Evolutionary conservation across 352 stramenopile genomes (phyloP).

Genomic region (Phytophthora sp.): DNA sequence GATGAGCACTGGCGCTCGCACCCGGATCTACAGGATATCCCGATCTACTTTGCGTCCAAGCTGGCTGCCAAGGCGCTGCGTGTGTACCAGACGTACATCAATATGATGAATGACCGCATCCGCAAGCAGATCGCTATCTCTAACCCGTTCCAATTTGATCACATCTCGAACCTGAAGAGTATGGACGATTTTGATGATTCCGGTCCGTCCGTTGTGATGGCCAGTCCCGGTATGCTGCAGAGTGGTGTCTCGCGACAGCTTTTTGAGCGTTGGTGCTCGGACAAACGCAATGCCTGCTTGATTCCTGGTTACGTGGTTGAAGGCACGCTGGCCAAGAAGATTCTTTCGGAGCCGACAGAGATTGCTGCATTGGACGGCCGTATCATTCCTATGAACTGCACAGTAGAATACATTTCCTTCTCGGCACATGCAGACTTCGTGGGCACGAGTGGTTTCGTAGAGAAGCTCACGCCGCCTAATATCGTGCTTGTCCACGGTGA

Average conservation of each 20-base stretch:
- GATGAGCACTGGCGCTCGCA: conserved; percentile 99
- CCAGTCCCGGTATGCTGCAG: conserved; percentile 98
- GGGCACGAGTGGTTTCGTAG: conserved; percentile 96
- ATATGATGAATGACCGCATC: conserved; percentile 99
- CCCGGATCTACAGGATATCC: conserved; percentile 94
- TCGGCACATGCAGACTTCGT: conserved; percentile 98
- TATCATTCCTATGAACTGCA: conserved; percentile 94
- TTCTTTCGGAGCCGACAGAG: conserved; percentile 95
- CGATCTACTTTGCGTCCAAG: conserved; percentile 99
- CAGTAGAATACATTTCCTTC: conserved; percentile 98
- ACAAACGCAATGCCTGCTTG: conserved; percentile 98
- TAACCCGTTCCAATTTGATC: conserved; percentile 98
- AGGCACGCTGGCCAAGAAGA: conserved; percentile 97
- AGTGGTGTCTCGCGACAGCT: conserved; percentile 97
- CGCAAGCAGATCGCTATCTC: conserved; percentile 97
- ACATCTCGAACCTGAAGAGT: conserved; percentile 97
- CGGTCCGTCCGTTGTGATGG: conserved; percentile 98
- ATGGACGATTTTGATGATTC: conserved; percentile 98
- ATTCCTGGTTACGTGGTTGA: conserved; percentile 99
- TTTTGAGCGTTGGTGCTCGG: conserved; percentile 97
- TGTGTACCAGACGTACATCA: conserved; percentile 99
- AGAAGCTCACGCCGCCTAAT: conserved; percentile 92
- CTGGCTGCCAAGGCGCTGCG: conserved; percentile 95
- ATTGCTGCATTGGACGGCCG: conserved; percentile 94
- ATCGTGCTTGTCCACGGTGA: conserved; percentile 97